Percentiles rank a stretch among this genome's conserved stretches.
These are phyloP conservation scores for Salix koriyanagi DNA, from an alignment of 345 rosid genomes.

Conservation along the genomic window DNA sequence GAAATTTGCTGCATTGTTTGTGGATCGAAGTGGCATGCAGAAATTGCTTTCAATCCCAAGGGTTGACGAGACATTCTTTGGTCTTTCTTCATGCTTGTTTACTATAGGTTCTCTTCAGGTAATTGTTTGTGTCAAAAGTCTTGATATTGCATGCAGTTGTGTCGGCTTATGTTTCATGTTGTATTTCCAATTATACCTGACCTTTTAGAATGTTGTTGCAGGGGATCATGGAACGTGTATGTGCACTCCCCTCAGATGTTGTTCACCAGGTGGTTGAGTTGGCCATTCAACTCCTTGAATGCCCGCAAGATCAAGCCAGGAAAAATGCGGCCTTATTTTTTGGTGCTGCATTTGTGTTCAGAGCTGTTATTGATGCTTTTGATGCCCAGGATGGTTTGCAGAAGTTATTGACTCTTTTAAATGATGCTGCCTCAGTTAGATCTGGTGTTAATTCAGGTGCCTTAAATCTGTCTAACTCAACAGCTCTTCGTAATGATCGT, in stretches of 20 bases:
- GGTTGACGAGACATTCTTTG: slow-evolving; percentile 62
- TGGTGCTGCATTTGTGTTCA: slow-evolving; percentile 90
- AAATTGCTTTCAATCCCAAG: slow-evolving; percentile 88
- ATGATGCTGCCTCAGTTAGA: slow-evolving; percentile 84
- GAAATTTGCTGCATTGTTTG: slow-evolving; percentile 96
- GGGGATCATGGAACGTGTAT: slow-evolving; percentile 99
- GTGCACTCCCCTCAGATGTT: slow-evolving; percentile 83
- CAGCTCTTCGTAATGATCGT: slow-evolving; percentile 62
- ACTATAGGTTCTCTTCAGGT: slow-evolving; percentile 96
- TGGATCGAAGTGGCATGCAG: slow-evolving; percentile 92
- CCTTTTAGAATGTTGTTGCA: slow-evolving; percentile 25
- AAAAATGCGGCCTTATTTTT: slow-evolving; percentile 93
- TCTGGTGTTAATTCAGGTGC: slow-evolving; percentile 73
- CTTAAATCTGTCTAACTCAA: slow-evolving; percentile 41
- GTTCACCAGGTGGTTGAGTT: slow-evolving; percentile 80
- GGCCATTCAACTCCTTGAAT: slow-evolving; percentile 82
- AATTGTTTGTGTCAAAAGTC: slow-evolving; percentile 10
- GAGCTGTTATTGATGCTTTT: slow-evolving; percentile 95
- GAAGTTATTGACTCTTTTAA: slow-evolving; percentile 70
- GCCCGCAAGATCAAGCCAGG: slow-evolving; percentile 83
- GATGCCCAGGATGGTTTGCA: slow-evolving; percentile 84
- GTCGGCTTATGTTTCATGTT: background rate
- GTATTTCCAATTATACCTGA: slow-evolving; percentile 11
- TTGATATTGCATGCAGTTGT: background rate
- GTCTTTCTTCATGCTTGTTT: slow-evolving; percentile 90